These are phyloP conservation scores for Herpomyces periplanetae DNA, from an alignment of 2,329 filamentous ascomycete genomes.

Conservation along the genomic window DNA sequence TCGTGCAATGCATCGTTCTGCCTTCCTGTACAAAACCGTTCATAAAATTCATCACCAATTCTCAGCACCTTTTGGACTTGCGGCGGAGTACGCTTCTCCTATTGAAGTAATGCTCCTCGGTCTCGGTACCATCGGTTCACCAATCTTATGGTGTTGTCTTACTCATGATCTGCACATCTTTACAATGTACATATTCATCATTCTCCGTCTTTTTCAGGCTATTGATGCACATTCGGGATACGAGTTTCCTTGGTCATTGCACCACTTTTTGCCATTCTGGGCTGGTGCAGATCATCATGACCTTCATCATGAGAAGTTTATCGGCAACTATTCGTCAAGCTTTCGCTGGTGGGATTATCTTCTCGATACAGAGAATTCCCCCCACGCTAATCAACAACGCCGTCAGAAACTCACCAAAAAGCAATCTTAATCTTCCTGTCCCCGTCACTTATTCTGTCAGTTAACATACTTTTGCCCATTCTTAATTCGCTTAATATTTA, in stretches of 20 bases:
- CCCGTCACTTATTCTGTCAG: too few species aligned
- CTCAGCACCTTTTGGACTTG: slow-evolving; percentile 77
- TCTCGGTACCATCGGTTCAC: slow-evolving; percentile 40
- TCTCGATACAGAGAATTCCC: slow-evolving; percentile 66
- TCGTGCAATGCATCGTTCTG: slow-evolving; percentile 64
- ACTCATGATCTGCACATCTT: slow-evolving; percentile 66
- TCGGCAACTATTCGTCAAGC: slow-evolving; percentile 86
- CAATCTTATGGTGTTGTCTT: slow-evolving; percentile 42
- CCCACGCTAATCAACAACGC: too few species aligned
- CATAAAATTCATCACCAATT: slow-evolving; percentile 99
- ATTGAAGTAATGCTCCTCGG: slow-evolving; percentile 89
- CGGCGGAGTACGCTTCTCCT: slow-evolving; percentile 84
- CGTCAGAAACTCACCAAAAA: too few species aligned
- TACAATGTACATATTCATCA: slow-evolving; percentile 94
- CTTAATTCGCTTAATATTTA: too few species aligned
- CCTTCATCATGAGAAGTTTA: slow-evolving; percentile 85
- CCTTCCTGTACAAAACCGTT: slow-evolving; percentile 74
- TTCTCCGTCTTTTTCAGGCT: slow-evolving; percentile 69
- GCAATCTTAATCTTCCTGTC: too few species aligned
- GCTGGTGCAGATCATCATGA: slow-evolving; percentile 89
- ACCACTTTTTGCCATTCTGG: slow-evolving; percentile 90
- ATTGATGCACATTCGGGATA: slow-evolving; percentile 93
- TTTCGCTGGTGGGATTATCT: slow-evolving; percentile 97
- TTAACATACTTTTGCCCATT: too few species aligned
- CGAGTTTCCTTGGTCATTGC: slow-evolving; percentile 88